Evolutionary conservation across 78 protist species (phyloP).

Genomic region (Andalucia godoyi): DNA sequence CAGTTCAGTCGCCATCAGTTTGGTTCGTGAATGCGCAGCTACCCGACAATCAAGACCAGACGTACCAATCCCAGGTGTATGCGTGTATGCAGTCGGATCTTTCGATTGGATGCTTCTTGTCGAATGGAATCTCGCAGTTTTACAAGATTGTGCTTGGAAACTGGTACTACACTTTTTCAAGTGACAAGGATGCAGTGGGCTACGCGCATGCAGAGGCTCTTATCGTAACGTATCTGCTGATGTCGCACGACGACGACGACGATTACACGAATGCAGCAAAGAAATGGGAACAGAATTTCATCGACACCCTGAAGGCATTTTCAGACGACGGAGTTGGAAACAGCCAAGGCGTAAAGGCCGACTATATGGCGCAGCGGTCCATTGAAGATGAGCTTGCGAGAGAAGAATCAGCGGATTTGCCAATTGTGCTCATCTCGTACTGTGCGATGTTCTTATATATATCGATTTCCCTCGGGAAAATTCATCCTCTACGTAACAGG

Average conservation of each 20-base stretch:
- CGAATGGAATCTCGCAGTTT: too few relatives aligned
- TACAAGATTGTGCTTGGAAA: too few relatives aligned
- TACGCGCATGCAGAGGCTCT: neutral
- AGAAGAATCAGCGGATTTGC: conserved; percentile 12
- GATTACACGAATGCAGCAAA: neutral
- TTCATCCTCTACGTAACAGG: conserved; percentile 28
- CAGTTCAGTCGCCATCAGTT: too few relatives aligned
- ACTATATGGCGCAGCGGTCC: neutral
- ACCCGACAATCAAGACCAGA: too few relatives aligned
- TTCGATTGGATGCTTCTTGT: too few relatives aligned
- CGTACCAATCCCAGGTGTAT: too few relatives aligned
- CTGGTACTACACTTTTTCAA: too few relatives aligned
- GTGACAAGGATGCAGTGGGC: neutral
- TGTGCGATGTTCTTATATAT: conserved; percentile 32
- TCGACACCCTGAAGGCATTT: too few relatives aligned
- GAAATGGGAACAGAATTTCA: conserved; percentile 9
- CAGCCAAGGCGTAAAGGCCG: neutral
- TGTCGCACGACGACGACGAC: neutral
- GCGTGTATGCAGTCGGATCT: too few relatives aligned
- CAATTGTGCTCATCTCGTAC: neutral
- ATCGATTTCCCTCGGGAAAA: conserved; percentile 47
- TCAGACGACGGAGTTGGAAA: neutral
- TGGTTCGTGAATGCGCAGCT: too few relatives aligned
- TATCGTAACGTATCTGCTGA: neutral
- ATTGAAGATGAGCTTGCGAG: conserved; percentile 25